These are phyloP conservation scores for Naganishia liquefaciens DNA, from an alignment of 1,284 basidiomycete genomes.

Conservation along the genomic window DNA sequence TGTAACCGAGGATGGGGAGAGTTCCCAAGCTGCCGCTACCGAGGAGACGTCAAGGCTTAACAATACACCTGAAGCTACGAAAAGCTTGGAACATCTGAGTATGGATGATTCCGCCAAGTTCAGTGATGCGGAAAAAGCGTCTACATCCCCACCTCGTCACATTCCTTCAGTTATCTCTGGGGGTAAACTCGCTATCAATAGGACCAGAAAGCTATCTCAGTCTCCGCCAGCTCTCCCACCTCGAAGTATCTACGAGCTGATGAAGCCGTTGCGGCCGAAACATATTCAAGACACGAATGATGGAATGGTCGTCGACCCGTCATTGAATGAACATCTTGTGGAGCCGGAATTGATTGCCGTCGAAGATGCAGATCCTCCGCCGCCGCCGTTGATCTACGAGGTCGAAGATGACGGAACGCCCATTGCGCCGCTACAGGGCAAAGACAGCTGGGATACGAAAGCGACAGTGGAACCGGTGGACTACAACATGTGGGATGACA, in stretches of 20 bases:
- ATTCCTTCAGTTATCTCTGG: conserved; percentile 12
- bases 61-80: conserved; percentile 9
- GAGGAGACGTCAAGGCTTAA: background rate
- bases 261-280: conserved; percentile 20
- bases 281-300: conserved; percentile 5
- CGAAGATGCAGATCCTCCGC: conserved; percentile 20
- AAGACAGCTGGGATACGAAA: conserved; percentile 4
- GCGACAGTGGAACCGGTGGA: conserved; percentile 6
- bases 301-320: conserved; percentile 14
- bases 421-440: background rate
- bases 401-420: background rate
- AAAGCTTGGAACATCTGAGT: conserved; percentile 13
- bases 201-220: background rate
- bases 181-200: conserved; percentile 21
- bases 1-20: no score
- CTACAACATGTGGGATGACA: conserved; percentile 25
- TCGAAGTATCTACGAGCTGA: conserved; percentile 6
- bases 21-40: background rate
- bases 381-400: conserved; percentile 20
- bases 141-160: background rate
- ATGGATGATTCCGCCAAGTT: conserved; percentile 1
- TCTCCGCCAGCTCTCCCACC: conserved; percentile 13
- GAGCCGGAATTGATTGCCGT: conserved; percentile 25
- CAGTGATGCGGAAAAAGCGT: background rate
- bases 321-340: conserved; percentile 6